A percentile compares a stretch with the other conserved stretches of the same genome.
Evolutionary conservation across 2,329 filamentous ascomycete species (phyloP).

Genomic region (Fusarium sp.): DNA sequence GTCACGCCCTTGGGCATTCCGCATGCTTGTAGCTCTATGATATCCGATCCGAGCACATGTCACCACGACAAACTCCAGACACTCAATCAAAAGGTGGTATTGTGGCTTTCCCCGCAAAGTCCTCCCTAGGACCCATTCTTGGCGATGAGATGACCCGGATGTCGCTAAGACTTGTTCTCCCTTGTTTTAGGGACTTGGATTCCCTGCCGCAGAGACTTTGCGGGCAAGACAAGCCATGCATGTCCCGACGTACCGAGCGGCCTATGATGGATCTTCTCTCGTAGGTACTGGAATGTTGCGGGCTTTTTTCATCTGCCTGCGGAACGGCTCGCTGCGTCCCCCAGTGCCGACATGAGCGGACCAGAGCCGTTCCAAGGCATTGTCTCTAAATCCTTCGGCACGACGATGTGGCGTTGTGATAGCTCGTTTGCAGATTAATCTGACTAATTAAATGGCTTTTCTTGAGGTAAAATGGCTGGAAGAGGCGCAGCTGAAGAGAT

Average conservation of each 20-base stretch:
- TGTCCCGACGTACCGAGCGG: neutral
- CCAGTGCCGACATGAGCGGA: neutral
- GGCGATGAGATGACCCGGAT: neutral
- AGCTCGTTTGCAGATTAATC: neutral
- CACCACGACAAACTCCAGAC: neutral
- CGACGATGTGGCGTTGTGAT: neutral
- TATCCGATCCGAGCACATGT: neutral
- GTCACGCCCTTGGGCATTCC: neutral
- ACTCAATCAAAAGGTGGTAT: neutral
- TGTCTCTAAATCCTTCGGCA: neutral
- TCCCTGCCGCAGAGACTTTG: neutral
- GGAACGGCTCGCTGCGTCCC: neutral
- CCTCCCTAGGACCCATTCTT: neutral
- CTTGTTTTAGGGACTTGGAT: neutral
- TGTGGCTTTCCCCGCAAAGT: neutral
- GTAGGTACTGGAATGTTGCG: neutral
- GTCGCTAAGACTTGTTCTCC: neutral
- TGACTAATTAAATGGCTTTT: accelerated
- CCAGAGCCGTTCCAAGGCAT: neutral
- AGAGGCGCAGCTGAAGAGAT: neutral
- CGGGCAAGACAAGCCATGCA: neutral
- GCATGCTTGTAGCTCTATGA: neutral
- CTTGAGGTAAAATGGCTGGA: neutral
- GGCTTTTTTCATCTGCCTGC: neutral
- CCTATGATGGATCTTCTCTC: too few species aligned